Percentiles rank a stretch among this genome's conserved stretches.
Conservation (phyloP, 169 alveolate species). For the Eimeria maxima region DNA sequence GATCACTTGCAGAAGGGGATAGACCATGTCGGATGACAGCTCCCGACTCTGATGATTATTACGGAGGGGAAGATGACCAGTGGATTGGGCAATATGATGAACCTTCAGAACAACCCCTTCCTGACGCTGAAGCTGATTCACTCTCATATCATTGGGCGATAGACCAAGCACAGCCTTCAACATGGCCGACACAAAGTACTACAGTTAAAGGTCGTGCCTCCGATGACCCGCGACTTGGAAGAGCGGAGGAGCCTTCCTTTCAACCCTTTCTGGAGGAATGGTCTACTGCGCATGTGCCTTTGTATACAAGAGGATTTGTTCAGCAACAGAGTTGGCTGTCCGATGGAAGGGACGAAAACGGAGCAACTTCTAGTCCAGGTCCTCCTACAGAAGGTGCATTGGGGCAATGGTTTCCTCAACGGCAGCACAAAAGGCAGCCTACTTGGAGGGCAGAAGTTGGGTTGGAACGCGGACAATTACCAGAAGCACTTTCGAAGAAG, state of each 20-base stretch:
- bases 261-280: not conserved
- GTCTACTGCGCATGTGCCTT: not conserved
- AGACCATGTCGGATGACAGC: not conserved
- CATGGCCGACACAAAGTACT: not conserved
- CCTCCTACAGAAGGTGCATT: not conserved
- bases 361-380: not conserved
- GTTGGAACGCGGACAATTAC: not conserved
- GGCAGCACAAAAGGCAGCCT: not conserved
- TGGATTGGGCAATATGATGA: not conserved
- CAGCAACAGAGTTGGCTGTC: too few species aligned
- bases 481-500: not conserved
- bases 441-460: not conserved
- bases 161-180: not conserved
- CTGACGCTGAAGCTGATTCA: not conserved
- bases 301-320: not conserved
- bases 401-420: not conserved
- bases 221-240: not conserved
- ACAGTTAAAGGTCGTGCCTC: not conserved
- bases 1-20: not conserved
- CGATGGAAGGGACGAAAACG: not conserved
- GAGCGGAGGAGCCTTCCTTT: not conserved
- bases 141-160: not conserved
- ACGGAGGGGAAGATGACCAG: too few species aligned
- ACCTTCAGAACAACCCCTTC: not conserved
- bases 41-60: not conserved